Percentiles rank a stretch among this genome's conserved stretches.
phyloP scores from a whole-genome alignment of 2,329 filamentous ascomycete genomes.

The Pseudocercospora pini-densiflorae region DNA sequence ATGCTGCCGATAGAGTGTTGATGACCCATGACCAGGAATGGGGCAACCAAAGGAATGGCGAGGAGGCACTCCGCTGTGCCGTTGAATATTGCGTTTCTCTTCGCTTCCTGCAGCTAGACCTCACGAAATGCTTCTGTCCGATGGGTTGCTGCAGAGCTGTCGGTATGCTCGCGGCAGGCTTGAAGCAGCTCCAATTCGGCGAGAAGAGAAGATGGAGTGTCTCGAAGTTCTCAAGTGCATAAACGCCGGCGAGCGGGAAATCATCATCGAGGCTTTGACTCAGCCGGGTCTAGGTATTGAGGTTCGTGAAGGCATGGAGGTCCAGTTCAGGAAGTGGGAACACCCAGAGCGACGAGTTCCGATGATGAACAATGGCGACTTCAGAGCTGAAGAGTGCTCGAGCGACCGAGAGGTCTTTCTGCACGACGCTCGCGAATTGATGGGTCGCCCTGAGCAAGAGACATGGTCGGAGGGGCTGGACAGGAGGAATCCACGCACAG shows the following conservation, averaged over 20 bases:
- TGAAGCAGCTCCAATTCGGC: neutral
- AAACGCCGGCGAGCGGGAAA: neutral
- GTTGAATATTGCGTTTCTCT: neutral
- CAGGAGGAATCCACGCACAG: neutral
- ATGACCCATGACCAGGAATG: neutral
- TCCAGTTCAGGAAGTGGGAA: no score
- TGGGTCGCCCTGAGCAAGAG: no score
- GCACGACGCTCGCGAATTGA: no score
- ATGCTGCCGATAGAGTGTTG: no score
- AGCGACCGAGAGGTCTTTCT: no score
- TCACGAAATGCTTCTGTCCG: conserved; percentile 1
- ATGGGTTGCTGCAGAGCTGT: conserved; percentile 1
- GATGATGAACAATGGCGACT: no score
- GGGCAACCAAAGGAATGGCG: neutral
- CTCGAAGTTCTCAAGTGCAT: neutral
- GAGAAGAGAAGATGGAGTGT: neutral
- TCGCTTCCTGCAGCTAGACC: neutral
- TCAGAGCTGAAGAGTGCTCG: no score
- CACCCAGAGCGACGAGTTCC: no score
- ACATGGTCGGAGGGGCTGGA: no score
- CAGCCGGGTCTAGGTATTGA: neutral
- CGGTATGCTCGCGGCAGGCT: neutral
- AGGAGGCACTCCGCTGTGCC: neutral
- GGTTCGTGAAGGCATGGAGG: no score
- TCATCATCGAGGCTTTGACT: neutral